A percentile compares a stretch with the other conserved stretches of the same genome.
These are phyloP conservation scores for Ampelocalamus luodianensis DNA, from an alignment of 176 grass and related monocot species.

Conservation along the genomic window DNA sequence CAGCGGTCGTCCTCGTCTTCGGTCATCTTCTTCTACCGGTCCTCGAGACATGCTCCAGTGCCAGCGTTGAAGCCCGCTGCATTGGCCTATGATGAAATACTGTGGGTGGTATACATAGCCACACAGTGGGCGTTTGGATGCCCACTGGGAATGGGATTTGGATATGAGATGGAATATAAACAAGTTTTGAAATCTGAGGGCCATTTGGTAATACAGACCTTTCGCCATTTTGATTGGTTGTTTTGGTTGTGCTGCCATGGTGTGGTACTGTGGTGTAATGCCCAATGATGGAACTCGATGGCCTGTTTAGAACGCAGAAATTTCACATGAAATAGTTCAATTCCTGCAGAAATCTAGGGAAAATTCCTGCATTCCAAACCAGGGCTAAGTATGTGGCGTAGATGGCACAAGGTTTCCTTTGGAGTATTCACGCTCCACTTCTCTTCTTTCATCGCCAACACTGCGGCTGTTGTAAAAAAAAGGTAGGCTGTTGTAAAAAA, in stretches of 20 bases:
- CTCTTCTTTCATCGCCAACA: neutral
- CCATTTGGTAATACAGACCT: neutral
- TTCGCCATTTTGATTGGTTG: neutral
- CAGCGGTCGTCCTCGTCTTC: neutral
- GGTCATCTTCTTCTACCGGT: neutral
- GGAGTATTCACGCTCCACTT: neutral
- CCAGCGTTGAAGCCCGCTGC: slow-evolving; percentile 35
- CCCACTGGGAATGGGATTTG: neutral
- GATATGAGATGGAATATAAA: neutral
- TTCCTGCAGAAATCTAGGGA: too few relatives aligned
- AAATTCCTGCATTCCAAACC: too few relatives aligned
- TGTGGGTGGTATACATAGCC: neutral
- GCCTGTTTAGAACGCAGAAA: too few relatives aligned
- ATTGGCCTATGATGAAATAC: slow-evolving; percentile 25
- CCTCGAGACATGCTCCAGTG: neutral
- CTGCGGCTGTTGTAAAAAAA: neutral
- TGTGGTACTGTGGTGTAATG: neutral
- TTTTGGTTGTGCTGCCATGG: neutral
- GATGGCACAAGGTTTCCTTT: neutral
- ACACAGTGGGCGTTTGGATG: neutral
- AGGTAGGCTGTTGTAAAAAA: neutral
- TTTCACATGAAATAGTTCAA: too few relatives aligned
- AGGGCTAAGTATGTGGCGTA: neutral
- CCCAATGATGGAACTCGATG: neutral
- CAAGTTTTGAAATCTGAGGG: slow-evolving; percentile 40